Evolutionary conservation across 176 grass and related monocot genomes (phyloP), one percentile per base, ranked within the genome.

Genomic region (Musa itinerans): DNA sequence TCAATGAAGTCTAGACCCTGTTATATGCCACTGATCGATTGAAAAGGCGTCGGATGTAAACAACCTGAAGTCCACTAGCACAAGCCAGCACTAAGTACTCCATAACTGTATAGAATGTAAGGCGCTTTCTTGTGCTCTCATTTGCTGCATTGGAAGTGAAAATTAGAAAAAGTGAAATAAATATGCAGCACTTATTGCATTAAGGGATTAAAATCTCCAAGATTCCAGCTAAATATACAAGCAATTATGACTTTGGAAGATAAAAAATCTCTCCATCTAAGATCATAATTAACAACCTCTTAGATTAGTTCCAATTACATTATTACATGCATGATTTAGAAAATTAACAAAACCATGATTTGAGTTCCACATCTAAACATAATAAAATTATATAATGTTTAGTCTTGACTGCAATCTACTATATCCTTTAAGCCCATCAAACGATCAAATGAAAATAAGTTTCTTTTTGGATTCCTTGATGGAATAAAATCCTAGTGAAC

Each of bases 41-140:
- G 85, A 99, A 94, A 20, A 99, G 68, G 43, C 95, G 95, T 21
- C 90, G 95, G 64, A 99, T 92, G 83, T 94, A 99, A 83, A 84
- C 43, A 5, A 94, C 90, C 72, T 99, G 95, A 79, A 99, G 86
- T 1, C 84, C 82, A 12, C 95, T 99, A 6, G 90, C 90, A 2
- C 70, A 83, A 74, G 90, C 87, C 54, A 99, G 80, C 25, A 91
- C 91, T 58, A 91, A 13, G 53, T 99, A 99, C 79, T 99, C 95
- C 0, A 76, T 83, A 52, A 94, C 65, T 1, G 95, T 94, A 77
- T 99, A 99, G 72, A 99, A 86, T 74, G 88, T 86, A 53, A 99
- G 85, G 5, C 95, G 88, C 72, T 72, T 79, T 86, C 90, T 91
- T n/a, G 95, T 99, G 83, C 95, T 99, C 86, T 99, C 90, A 65